Percentiles rank a stretch among this genome's conserved stretches.
These are phyloP conservation scores for Populus pruinosa DNA, from an alignment of 345 rosid species.

Conservation along the genomic window DNA sequence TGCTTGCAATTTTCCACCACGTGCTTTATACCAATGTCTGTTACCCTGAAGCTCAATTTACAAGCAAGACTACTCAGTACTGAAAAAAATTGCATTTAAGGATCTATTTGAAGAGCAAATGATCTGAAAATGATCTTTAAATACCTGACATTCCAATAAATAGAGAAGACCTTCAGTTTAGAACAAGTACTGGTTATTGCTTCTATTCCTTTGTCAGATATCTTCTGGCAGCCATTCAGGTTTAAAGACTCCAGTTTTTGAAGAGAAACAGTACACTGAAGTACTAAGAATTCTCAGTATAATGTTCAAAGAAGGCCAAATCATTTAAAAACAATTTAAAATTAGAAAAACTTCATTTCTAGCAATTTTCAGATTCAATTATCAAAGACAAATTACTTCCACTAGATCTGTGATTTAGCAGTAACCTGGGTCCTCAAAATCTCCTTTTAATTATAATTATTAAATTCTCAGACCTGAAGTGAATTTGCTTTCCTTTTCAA, in stretches of 20 bases:
- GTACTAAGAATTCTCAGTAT: slow-evolving; percentile 6
- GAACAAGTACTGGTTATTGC: slow-evolving; percentile 60
- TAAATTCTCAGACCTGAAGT: neutral
- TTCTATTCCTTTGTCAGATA: slow-evolving; percentile 78
- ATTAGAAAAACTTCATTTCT: neutral
- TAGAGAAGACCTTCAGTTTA: slow-evolving; percentile 64
- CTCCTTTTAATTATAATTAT: neutral
- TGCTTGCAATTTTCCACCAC: slow-evolving; percentile 63
- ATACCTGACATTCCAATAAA: slow-evolving; percentile 96
- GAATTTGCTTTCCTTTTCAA: neutral
- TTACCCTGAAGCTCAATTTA: slow-evolving; percentile 52
- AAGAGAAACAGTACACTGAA: slow-evolving; percentile 57
- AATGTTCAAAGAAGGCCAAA: neutral
- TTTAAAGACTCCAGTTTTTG: slow-evolving; percentile 65
- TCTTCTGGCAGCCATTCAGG: slow-evolving; percentile 93
- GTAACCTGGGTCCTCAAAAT: too few species aligned
- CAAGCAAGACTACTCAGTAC: slow-evolving; percentile 6
- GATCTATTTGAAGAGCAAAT: slow-evolving; percentile 1
- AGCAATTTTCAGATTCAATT: neutral
- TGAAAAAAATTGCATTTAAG: slow-evolving; percentile 7
- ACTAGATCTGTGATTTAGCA: neutral
- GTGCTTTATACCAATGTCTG: slow-evolving; percentile 56
- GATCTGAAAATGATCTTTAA: slow-evolving; percentile 10
- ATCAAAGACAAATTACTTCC: neutral
- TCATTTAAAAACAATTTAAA: neutral